These are phyloP conservation scores for Blumeria hordei DNA, from an alignment of 2,329 filamentous ascomycete species.

Conservation along the genomic window DNA sequence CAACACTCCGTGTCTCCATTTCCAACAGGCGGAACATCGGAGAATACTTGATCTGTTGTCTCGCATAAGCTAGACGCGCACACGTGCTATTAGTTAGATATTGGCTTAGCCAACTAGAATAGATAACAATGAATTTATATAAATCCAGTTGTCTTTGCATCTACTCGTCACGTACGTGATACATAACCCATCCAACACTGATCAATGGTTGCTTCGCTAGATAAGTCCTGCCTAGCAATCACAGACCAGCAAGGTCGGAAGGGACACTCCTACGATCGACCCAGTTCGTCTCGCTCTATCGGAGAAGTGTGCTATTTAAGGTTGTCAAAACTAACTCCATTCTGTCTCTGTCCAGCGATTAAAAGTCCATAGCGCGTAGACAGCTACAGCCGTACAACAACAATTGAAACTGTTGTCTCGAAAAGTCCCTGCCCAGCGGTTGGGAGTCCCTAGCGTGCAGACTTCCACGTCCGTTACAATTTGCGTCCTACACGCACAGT, in stretches of 20 bases:
- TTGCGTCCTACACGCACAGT: background rate
- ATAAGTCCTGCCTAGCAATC: background rate
- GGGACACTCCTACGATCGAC: background rate
- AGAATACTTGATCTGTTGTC: too few species aligned
- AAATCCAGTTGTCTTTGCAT: too few species aligned
- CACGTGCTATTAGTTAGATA: too few species aligned
- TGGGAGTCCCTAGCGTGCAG: background rate
- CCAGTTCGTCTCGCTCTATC: background rate
- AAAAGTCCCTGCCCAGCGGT: background rate
- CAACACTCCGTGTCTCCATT: too few species aligned
- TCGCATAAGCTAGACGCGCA: too few species aligned
- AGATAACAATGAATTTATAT: too few species aligned
- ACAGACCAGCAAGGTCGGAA: background rate
- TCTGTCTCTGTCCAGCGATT: background rate
- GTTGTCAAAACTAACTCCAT: background rate
- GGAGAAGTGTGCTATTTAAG: background rate
- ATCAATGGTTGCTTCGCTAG: background rate
- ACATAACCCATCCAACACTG: background rate
- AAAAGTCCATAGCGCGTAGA: background rate
- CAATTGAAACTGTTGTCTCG: too few species aligned
- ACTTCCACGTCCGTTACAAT: background rate
- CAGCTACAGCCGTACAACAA: too few species aligned
- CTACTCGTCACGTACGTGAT: too few species aligned
- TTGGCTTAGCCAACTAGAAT: too few species aligned
- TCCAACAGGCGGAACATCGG: too few species aligned